phyloP scores from a whole-genome alignment of 352 stramenopile genomes.

The Sclerospora graminicola region DNA sequence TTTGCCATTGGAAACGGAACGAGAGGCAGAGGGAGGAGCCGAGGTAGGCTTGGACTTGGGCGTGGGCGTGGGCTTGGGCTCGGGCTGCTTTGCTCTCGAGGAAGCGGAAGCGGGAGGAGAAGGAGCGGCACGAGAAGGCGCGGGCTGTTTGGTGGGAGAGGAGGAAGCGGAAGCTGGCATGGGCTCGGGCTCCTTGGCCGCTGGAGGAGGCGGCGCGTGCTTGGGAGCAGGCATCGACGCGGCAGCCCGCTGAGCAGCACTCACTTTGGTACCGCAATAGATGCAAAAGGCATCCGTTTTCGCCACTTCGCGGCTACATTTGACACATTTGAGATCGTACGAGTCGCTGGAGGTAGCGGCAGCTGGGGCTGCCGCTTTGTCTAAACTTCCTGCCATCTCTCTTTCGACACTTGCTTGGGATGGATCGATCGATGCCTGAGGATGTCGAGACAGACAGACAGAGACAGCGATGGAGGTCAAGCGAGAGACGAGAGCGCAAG shows the following conservation, averaged over 20 bases:
- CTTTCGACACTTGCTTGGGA: no score
- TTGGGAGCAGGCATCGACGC: constrained; percentile 8
- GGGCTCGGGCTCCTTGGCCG: constrained; percentile 12
- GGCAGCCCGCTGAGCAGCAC: constrained; percentile 36
- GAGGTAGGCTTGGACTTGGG: no score
- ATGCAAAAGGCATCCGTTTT: constrained; percentile 78
- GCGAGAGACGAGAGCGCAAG: constrained; percentile 23
- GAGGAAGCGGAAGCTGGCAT: neutral
- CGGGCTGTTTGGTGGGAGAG: constrained; percentile 11
- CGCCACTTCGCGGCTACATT: constrained; percentile 64
- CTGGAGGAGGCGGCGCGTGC: neutral
- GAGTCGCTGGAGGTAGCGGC: constrained; percentile 9
- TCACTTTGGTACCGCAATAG: constrained; percentile 82
- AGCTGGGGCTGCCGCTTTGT: constrained; percentile 35
- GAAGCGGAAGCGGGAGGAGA: constrained; percentile 2
- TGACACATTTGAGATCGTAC: constrained; percentile 45
- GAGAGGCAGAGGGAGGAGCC: no score
- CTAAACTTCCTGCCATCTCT: constrained; percentile 55
- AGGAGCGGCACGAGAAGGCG: neutral
- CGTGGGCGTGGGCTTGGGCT: constrained; percentile 9
- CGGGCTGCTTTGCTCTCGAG: constrained; percentile 3
- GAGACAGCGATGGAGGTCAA: no score
- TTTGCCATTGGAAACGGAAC: no score
- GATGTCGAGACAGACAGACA: no score
- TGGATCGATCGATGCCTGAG: no score